A percentile compares a stretch with the other conserved stretches of the same genome.
Conservation (phyloP, 2,329 filamentous ascomycete species). For the Pseudocercospora vitis region DNA sequence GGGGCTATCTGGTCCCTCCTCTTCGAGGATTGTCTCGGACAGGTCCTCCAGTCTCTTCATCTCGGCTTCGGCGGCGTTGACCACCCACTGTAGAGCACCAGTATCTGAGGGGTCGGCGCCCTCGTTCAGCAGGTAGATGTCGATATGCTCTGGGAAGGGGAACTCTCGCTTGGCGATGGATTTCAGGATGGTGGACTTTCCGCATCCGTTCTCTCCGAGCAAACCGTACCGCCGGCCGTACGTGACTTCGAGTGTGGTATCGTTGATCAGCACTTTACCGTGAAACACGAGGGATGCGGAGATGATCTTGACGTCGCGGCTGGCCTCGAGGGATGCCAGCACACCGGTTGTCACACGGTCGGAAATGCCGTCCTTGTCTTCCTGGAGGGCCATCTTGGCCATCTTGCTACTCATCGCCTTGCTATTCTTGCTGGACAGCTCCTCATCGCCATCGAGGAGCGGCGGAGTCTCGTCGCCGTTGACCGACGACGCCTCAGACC, state of each 20-base stretch:
- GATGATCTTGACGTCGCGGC: conserved; percentile 95
- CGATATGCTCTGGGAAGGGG: conserved; percentile 92
- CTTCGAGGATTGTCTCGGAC: conserved; percentile 87
- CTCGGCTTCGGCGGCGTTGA: conserved; percentile 89
- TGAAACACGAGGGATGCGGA: conserved; percentile 95
- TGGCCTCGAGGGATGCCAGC: conserved; percentile 76
- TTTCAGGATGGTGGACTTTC: conserved; percentile 97
- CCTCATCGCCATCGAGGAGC: conserved; percentile 62
- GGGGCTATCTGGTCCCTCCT: conserved; percentile 86
- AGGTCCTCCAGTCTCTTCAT: conserved; percentile 84
- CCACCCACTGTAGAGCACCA: conserved; percentile 95
- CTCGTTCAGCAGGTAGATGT: conserved; percentile 98
- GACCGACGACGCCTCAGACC: conserved; percentile 64
- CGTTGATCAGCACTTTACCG: conserved; percentile 91
- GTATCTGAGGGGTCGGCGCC: conserved; percentile 85
- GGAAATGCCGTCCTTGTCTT: conserved; percentile 94
- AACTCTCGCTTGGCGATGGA: conserved; percentile 91
- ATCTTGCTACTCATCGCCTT: conserved; percentile 45
- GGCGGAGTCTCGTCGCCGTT: conserved; percentile 67
- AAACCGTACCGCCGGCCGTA: conserved; percentile 92
- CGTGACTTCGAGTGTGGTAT: conserved; percentile 89
- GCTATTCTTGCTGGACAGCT: conserved; percentile 62
- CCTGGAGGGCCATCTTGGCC: conserved; percentile 84
- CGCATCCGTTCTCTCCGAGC: conserved; percentile 97
- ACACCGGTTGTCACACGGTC: conserved; percentile 99